A percentile compares a stretch with the other conserved stretches of the same genome.
phyloP scores from a whole-genome alignment of 2,329 filamentous ascomycete genomes.

The Xylariaceae sp. region DNA sequence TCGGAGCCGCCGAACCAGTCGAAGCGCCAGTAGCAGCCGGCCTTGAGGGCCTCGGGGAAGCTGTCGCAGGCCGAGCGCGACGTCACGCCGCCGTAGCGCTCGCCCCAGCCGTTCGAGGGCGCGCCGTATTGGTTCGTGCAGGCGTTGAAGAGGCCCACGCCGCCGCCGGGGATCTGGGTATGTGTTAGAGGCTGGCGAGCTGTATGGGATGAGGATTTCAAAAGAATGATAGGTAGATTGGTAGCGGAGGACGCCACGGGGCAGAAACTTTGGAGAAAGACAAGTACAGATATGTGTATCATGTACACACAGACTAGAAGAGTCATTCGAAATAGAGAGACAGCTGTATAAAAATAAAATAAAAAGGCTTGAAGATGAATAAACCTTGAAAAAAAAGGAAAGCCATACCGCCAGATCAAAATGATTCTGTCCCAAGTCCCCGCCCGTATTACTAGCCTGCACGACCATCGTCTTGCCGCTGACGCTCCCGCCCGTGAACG shows the following conservation, averaged over 20 bases:
- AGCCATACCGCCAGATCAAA: slow-evolving; percentile 57
- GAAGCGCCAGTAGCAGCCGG: slow-evolving; percentile 68
- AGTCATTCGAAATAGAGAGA: not conserved
- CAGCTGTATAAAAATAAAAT: not conserved
- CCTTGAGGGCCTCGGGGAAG: slow-evolving; percentile 61
- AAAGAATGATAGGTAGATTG: too few relatives aligned
- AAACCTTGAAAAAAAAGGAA: not conserved
- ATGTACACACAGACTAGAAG: too few relatives aligned
- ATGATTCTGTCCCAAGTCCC: slow-evolving; percentile 60
- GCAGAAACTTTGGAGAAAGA: too few relatives aligned
- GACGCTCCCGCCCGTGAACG: slow-evolving; percentile 61
- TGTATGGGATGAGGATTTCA: too few relatives aligned
- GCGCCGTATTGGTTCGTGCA: slow-evolving; percentile 53
- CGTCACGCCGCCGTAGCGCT: slow-evolving; percentile 64
- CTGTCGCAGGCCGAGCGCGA: slow-evolving; percentile 57
- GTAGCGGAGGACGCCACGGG: too few relatives aligned
- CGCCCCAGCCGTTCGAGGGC: slow-evolving; percentile 59
- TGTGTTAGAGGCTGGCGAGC: not conserved
- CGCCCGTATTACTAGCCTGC: slow-evolving; percentile 66
- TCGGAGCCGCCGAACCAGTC: slow-evolving; percentile 68
- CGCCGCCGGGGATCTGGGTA: slow-evolving; percentile 56
- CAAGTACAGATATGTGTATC: too few relatives aligned
- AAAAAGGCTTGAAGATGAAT: too few relatives aligned
- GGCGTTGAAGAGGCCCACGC: slow-evolving; percentile 60
- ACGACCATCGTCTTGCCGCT: slow-evolving; percentile 65